A percentile compares a stretch with the other conserved stretches of the same genome.
These are phyloP conservation scores for Candida xiaguanensis DNA, from an alignment of 805 yeast genomes.

Conservation along the genomic window DNA sequence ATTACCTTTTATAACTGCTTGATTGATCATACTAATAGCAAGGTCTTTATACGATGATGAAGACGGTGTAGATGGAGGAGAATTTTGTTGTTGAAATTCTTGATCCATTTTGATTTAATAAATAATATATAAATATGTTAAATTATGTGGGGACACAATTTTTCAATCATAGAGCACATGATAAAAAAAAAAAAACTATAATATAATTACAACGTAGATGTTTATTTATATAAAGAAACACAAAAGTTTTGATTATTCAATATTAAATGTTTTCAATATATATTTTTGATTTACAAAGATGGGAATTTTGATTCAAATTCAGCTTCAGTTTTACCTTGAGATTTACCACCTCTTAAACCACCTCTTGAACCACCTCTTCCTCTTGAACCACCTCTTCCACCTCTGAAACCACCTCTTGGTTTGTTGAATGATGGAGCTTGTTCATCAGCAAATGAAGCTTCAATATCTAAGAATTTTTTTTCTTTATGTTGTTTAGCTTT, in stretches of 20 bases:
- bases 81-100: not conserved
- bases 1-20: slow-evolving; percentile 10
- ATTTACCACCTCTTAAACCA: slow-evolving; percentile 47
- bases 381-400: slow-evolving; percentile 30
- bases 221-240: not conserved
- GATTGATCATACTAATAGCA: slow-evolving; percentile 7
- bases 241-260: not conserved
- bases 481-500: slow-evolving; percentile 77
- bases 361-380: slow-evolving; percentile 43
- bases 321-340: slow-evolving; percentile 32
- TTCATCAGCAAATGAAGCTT: slow-evolving; percentile 66
- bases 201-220: not conserved
- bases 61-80: slow-evolving; percentile 4
- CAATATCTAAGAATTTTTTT: slow-evolving; percentile 72
- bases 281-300: slow-evolving; percentile 40
- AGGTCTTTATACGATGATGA: slow-evolving; percentile 7
- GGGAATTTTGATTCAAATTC: slow-evolving; percentile 67
- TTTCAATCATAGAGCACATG: slow-evolving; percentile 6
- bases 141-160: slow-evolving; percentile 1
- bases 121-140: too few species aligned
- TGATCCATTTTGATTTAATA: too few species aligned
- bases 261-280: not conserved
- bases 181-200: not conserved
- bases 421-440: slow-evolving; percentile 29
- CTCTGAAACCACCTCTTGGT: slow-evolving; percentile 26